Conservation (phyloP, 495 filamentous ascomycete species). For the Astrothelium macrocarpum region DNA sequence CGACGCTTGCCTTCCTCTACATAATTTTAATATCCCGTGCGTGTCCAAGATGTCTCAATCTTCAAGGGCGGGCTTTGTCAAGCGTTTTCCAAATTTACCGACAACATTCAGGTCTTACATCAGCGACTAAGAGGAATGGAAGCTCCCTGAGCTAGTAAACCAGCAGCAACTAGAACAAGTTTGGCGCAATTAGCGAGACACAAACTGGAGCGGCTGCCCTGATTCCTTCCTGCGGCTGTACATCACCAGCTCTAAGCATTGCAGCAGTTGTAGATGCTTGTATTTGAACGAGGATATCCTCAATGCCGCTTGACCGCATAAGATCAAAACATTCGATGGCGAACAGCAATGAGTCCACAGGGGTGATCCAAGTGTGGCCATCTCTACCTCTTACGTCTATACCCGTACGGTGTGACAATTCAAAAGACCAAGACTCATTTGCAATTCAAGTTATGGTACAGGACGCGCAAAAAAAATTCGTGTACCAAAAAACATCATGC, state of each 20-base stretch:
- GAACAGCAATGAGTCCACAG: no score
- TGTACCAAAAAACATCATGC: neutral
- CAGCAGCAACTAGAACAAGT: neutral
- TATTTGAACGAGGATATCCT: no score
- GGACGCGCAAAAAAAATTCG: neutral
- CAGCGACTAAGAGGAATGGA: neutral
- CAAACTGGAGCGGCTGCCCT: neutral
- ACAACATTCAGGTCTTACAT: neutral
- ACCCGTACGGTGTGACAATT: no score
- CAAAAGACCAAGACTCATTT: neutral
- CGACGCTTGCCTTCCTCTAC: no score
- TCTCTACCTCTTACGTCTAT: no score
- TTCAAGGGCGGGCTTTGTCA: neutral
- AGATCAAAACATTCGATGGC: no score
- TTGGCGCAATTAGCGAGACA: neutral
- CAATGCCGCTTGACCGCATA: no score
- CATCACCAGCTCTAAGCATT: neutral
- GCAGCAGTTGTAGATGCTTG: no score
- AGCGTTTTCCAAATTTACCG: neutral
- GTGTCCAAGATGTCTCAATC: no score
- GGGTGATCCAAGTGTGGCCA: no score
- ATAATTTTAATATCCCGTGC: no score
- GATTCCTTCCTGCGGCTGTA: neutral
- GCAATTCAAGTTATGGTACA: neutral
- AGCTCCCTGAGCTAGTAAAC: no score